Base-by-base conservation (phyloP, 768 basidiomycete genomes). In the Lactarius psammicola region DNA sequence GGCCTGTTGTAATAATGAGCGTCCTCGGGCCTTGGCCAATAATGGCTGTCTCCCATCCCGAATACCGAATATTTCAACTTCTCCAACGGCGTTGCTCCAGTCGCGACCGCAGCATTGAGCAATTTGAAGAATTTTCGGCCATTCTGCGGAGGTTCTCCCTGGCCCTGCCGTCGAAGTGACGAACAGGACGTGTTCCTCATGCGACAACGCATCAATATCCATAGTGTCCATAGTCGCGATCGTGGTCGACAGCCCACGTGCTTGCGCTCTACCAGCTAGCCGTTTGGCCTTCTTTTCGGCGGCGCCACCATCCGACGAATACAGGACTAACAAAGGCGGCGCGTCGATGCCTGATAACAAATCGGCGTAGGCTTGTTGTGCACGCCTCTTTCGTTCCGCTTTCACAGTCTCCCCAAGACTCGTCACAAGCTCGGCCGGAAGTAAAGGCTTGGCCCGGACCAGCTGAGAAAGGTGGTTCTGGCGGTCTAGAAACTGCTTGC, bases 1-100 rank as follows among this genome's bases (percentile, higher is more conserved):
- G 96, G 88, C 77, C 94, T 97, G 83, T 98, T 99, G 82, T 98
- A 99, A 77, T 96, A 98, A 72, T 94, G 91, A n/a, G 88, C 89
- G 73, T 98, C 97, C 76, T 98, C 95, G 20, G 91, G 84, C 49
- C 97, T 85, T 10, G 97, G 97, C 97, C 97, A 99, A 79, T 99
- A 99, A 78, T 97, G 95, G 75, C 91, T 95, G 76, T 99, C 97
- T 67, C 97, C 97, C 87, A 99, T 90, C 56, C 82, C 96, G 71
- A 98, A 97, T 53, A 98, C 94, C 60, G 88, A 78, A 76, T 85
- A 92, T 73, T 85, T 88, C 65, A 94, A 79, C 67, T 87, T 87
- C 60, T 78, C 68, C 51, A 94, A 79, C 6, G 82, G 79, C 62
- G 78, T 80, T 59, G 89, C 87, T 23, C 85, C 85, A n/a, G 80